These are phyloP conservation scores for Tieghemostelium lacteum DNA, from an alignment of 78 protist species.

Conservation along the genomic window DNA sequence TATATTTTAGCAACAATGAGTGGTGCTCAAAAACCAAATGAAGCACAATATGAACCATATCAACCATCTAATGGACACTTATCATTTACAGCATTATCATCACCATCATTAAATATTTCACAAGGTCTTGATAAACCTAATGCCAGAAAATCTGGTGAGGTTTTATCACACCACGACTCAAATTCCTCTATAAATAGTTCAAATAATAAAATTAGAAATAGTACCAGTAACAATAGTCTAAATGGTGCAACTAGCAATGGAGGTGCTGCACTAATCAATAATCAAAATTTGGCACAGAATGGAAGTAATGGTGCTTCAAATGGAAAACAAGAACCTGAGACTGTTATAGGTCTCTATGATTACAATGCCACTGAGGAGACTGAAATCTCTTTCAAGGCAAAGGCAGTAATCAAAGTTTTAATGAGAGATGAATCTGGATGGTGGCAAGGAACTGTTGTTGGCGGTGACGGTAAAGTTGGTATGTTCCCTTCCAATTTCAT, in stretches of 20 bases:
- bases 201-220: not conserved
- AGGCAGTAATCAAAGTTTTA: slow-evolving; percentile 53
- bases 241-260: no score
- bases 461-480: slow-evolving; percentile 49
- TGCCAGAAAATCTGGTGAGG: not conserved
- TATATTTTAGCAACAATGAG: slow-evolving; percentile 40
- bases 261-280: no score
- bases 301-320: not conserved
- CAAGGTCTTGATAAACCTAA: not conserved
- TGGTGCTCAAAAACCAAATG: slow-evolving; percentile 71
- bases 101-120: not conserved
- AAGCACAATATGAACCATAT: slow-evolving; percentile 73
- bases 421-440: slow-evolving; percentile 82
- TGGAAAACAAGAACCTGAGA: not conserved
- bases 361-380: slow-evolving; percentile 76
- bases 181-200: not conserved
- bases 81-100: not conserved
- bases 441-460: slow-evolving; percentile 79
- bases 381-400: slow-evolving; percentile 72
- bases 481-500: slow-evolving; percentile 78
- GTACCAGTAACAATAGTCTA: not conserved
- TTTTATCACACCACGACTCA: not conserved
- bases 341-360: slow-evolving; percentile 74
- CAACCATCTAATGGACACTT: slow-evolving; percentile 20
- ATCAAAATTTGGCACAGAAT: not conserved